Conservation (phyloP, 805 yeast genomes). For the Lachancea lanzarotensis region DNA sequence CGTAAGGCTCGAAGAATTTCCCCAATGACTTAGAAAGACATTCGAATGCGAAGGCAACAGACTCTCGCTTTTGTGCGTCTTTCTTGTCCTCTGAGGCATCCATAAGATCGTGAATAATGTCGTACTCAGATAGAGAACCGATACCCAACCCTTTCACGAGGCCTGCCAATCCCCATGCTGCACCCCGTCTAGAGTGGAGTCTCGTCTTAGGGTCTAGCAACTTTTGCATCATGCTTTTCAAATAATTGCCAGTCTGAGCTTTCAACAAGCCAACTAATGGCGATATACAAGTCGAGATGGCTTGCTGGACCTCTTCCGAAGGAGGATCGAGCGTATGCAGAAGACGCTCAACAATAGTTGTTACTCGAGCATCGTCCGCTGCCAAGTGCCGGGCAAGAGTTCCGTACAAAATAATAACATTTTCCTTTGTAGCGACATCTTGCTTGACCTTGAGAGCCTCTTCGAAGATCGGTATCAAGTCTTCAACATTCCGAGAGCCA, state of each 20-base stretch:
- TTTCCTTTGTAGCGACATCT: conserved; percentile 55
- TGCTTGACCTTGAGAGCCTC: conserved; percentile 38
- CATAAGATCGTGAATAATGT: conserved; percentile 63
- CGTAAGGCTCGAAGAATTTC: conserved; percentile 85
- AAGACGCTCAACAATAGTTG: conserved; percentile 59
- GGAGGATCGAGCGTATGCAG: conserved; percentile 76
- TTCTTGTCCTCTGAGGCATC: conserved; percentile 87
- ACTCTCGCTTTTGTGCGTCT: conserved; percentile 67
- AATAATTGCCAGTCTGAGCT: conserved; percentile 43
- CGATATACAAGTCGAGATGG: conserved; percentile 79
- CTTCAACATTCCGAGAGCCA: conserved; percentile 64
- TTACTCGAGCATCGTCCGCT: conserved; percentile 57
- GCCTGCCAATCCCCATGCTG: conserved; percentile 96
- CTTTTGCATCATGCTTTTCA: conserved; percentile 53
- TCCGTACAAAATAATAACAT: conserved; percentile 83
- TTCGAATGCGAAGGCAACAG: conserved; percentile 82
- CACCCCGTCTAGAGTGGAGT: conserved; percentile 69
- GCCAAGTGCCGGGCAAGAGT: conserved; percentile 81
- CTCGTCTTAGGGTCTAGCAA: conserved; percentile 42
- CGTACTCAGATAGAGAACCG: conserved; percentile 64
- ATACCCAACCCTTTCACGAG: conserved; percentile 87
- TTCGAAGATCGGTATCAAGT: conserved; percentile 77
- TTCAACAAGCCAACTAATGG: conserved; percentile 64
- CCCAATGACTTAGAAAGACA: conserved; percentile 75
- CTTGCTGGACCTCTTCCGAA: conserved; percentile 83